These are phyloP conservation scores for Melocanna baccifera DNA, from an alignment of 176 grass and related monocot genomes.

Conservation along the genomic window DNA sequence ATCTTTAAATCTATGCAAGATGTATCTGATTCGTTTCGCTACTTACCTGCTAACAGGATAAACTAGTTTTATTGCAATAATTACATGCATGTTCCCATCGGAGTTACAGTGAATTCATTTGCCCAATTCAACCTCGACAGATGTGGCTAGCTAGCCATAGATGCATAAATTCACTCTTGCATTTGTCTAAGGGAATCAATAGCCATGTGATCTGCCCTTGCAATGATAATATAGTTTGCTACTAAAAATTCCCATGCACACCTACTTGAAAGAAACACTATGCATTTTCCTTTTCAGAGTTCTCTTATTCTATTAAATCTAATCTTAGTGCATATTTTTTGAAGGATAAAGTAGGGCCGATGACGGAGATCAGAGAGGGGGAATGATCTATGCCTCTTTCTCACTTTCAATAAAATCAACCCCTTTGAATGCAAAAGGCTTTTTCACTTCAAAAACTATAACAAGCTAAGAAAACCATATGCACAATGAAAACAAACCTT, in stretches of 20 bases:
- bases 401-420: too few relatives aligned
- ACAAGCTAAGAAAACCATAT: too few relatives aligned
- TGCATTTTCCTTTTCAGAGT: background rate
- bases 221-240: background rate
- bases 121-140: conserved; percentile 29
- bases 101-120: background rate
- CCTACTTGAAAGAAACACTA: background rate
- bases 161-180: background rate
- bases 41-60: background rate
- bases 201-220: background rate
- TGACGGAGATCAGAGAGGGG: too few relatives aligned
- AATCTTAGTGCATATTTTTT: background rate
- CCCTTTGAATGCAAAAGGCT: too few relatives aligned
- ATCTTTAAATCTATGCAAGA: background rate
- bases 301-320: background rate
- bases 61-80: background rate
- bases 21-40: conserved; percentile 7
- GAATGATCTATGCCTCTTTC: too few relatives aligned
- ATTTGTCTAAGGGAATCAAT: background rate
- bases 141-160: background rate
- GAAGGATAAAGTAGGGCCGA: too few relatives aligned
- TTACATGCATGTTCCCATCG: background rate
- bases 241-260: background rate
- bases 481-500: too few relatives aligned
- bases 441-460: too few relatives aligned